Evolutionary conservation across 176 grass and related monocot genomes (phyloP).

Genomic region (Bolboschoenus planiculmis): DNA sequence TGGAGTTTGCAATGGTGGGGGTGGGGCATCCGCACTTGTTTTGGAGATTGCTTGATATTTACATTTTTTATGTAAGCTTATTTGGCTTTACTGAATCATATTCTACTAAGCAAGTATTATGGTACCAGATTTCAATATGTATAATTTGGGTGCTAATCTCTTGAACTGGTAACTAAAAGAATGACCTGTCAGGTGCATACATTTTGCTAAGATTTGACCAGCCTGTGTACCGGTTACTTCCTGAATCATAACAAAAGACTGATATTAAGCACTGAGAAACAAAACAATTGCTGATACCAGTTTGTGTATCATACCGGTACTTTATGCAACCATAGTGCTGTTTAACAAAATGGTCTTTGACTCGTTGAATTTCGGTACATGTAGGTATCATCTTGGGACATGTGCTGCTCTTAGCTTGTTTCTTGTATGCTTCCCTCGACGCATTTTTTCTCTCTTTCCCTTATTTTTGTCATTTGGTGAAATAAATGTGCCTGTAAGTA

Average conservation of each 20-base stretch:
- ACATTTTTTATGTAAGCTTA: background rate
- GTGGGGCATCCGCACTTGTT: slow-evolving; percentile 80
- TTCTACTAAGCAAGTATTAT: background rate
- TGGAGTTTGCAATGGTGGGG: slow-evolving; percentile 90
- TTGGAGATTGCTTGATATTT: slow-evolving; percentile 44
- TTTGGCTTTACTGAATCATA: background rate
- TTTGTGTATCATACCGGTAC: background rate
- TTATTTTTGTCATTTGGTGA: background rate
- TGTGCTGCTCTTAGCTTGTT: background rate
- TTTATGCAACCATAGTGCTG: background rate
- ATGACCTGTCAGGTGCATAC: background rate
- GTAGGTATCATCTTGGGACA: background rate
- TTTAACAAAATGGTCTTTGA: background rate
- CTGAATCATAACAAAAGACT: background rate
- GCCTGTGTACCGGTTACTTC: background rate
- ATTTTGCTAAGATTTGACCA: background rate
- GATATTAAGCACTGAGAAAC: background rate
- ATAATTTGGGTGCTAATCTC: background rate
- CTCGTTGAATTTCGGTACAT: background rate
- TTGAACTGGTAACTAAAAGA: background rate
- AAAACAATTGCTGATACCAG: background rate
- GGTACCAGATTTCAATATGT: background rate
- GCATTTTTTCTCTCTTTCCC: background rate
- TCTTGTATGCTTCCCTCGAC: background rate
- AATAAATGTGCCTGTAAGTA: background rate